Percentiles rank a stretch among this genome's conserved stretches.
These are phyloP conservation scores for Fusarium albidum DNA, from an alignment of 2,329 filamentous ascomycete genomes.

Conservation along the genomic window DNA sequence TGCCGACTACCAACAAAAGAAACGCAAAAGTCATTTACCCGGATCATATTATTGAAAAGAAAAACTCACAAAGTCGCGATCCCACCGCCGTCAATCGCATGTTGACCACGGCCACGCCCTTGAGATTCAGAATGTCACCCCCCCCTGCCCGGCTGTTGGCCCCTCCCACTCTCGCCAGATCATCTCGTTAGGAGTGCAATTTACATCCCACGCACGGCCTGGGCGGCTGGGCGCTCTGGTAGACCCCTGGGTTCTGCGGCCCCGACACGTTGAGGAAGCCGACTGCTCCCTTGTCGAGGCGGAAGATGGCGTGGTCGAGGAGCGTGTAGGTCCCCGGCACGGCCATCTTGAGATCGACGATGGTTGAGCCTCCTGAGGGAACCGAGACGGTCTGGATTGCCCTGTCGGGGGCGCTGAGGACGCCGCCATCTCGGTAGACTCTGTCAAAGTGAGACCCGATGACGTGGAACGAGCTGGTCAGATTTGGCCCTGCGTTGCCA, in stretches of 20 bases:
- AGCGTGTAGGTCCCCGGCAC: conserved; percentile 22
- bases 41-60: too few relatives aligned
- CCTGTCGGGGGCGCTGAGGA: conserved; percentile 4
- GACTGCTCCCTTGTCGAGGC: conserved; percentile 21
- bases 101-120: too few relatives aligned
- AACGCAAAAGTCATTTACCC: too few relatives aligned
- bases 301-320: conserved; percentile 21
- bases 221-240: conserved; percentile 1
- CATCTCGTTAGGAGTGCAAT: neutral
- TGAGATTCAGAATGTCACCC: too few relatives aligned
- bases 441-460: conserved; percentile 21
- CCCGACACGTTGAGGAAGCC: conserved; percentile 3
- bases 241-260: neutral
- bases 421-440: conserved; percentile 19
- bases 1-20: too few relatives aligned
- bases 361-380: conserved; percentile 15
- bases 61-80: too few relatives aligned
- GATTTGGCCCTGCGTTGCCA: conserved; percentile 21
- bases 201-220: conserved; percentile 2
- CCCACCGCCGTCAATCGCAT: too few relatives aligned
- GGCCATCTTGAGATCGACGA: conserved; percentile 24
- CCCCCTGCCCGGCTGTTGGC: neutral
- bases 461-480: conserved; percentile 22
- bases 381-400: conserved; percentile 20
- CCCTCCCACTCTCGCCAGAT: neutral